Evolutionary conservation across 108 stramenopile genomes (phyloP).

Genomic region (Schizochytrium sp.): DNA sequence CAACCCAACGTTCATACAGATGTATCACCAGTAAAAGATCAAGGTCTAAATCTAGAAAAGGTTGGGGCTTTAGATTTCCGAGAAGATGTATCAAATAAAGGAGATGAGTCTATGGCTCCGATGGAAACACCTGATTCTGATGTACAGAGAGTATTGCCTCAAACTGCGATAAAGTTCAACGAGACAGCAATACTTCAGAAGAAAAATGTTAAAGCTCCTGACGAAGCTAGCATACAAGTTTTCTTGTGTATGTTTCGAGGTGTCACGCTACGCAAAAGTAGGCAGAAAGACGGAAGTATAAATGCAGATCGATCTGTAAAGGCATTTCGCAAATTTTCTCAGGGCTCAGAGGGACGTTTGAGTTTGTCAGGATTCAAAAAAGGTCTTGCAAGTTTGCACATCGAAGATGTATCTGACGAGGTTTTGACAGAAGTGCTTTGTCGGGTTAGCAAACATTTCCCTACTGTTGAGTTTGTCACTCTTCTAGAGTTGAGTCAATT

Average conservation of each 20-base stretch:
- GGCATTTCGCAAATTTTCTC: background rate
- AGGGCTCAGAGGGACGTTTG: background rate
- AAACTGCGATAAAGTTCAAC: background rate
- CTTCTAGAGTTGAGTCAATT: background rate
- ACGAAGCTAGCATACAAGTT: background rate
- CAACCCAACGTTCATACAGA: too few relatives aligned
- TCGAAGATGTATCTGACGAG: background rate
- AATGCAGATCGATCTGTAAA: background rate
- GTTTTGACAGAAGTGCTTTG: background rate
- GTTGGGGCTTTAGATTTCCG: background rate
- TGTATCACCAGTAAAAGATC: too few relatives aligned
- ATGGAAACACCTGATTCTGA: background rate
- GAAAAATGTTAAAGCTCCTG: background rate
- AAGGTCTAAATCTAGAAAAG: too few relatives aligned
- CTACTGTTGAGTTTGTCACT: background rate
- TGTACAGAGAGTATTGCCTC: background rate
- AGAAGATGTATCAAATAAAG: background rate
- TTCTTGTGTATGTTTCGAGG: slow-evolving; percentile 18
- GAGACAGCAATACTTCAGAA: background rate
- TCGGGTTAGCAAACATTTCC: background rate
- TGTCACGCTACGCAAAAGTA: background rate
- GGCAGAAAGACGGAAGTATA: background rate
- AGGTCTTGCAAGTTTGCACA: background rate
- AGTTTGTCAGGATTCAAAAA: background rate
- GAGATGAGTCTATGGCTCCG: slow-evolving; percentile 20